Evolutionary conservation across 176 grass and related monocot species (phyloP), one percentile per base, ranked within the genome.

Genomic region (Lolium rigidum): DNA sequence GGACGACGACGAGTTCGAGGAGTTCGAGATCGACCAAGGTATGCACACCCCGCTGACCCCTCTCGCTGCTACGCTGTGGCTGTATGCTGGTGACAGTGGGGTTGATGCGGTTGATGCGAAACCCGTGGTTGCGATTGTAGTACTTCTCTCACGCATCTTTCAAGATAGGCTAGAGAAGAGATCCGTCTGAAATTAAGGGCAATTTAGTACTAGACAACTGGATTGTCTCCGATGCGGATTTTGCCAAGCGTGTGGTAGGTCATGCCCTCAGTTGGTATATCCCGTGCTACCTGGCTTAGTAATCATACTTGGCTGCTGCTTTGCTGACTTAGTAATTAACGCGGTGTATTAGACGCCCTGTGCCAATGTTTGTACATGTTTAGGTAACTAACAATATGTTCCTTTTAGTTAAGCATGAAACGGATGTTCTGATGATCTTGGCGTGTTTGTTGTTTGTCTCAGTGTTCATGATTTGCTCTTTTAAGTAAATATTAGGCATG

Each of bases 1-100:
- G 82, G 91, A 93, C 70, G 91, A 93, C 78, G 91, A 90, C 60
- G 91, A 93, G 91, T 93, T 93, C 48, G 88, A 93, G 78, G 91
- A 93, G 85, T 93, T 93, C 28, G 91, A 93, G 85, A 90, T 90
- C 78, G 88, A 93, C 74, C 91, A 88, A 90, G 91, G 91, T 90
- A 37, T 25, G 15, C 2, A 35, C n/a, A 0, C 26, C 18, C 47
- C 12, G 17, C 43, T 74, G 4, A 14, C 20, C 47, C 43, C 56
- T 41, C 14, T 44, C 20, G 35, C 78, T 9, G 59, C 18, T 16
- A 7, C 52, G 3, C 21, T 67, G 80, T 83, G 2, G 31, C 71
- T 28, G 35, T 61, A 31, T 61, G 26, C 59, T 9, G 43, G 52
- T 4, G 6, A n/a, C n/a, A n/a, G n/a, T n/a, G n/a, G n/a, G n/a